These are phyloP conservation scores for Candida lessepsii DNA, from an alignment of 805 yeast species.

Conservation along the genomic window DNA sequence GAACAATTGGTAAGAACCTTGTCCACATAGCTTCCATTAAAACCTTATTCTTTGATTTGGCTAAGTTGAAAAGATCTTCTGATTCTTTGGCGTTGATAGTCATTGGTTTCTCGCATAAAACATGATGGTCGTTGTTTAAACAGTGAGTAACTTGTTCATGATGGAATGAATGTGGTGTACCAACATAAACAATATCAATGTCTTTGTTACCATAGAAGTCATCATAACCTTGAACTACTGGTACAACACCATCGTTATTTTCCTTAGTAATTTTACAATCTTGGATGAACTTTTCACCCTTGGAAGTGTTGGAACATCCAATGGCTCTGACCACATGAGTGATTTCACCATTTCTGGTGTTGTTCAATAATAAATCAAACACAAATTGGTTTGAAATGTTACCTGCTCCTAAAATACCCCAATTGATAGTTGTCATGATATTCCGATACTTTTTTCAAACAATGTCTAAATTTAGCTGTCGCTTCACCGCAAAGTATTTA, in stretches of 20 bases:
- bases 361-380: conserved; percentile 34
- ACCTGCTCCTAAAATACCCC: conserved; percentile 55
- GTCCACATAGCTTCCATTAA: conserved; percentile 65
- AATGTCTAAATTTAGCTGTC: neutral
- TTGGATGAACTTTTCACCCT: conserved; percentile 34
- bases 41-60: conserved; percentile 42
- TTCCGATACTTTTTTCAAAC: too few relatives aligned
- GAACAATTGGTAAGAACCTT: conserved; percentile 48
- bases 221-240: conserved; percentile 35
- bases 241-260: conserved; percentile 26
- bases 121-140: conserved; percentile 46
- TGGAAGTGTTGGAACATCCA: conserved; percentile 37
- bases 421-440: conserved; percentile 19
- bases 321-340: conserved; percentile 37
- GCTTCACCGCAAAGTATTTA: too few relatives aligned
- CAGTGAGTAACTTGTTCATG: conserved; percentile 44
- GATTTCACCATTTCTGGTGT: conserved; percentile 21
- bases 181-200: conserved; percentile 52
- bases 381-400: conserved; percentile 47
- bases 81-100: conserved; percentile 49
- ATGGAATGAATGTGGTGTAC: conserved; percentile 55
- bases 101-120: conserved; percentile 56
- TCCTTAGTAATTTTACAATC: conserved; percentile 16
- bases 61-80: conserved; percentile 39
- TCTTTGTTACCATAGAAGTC: conserved; percentile 43